A percentile compares a stretch with the other conserved stretches of the same genome.
These are phyloP conservation scores for Limonomyces culmigenus DNA, from an alignment of 1,284 basidiomycete species.

Conservation along the genomic window DNA sequence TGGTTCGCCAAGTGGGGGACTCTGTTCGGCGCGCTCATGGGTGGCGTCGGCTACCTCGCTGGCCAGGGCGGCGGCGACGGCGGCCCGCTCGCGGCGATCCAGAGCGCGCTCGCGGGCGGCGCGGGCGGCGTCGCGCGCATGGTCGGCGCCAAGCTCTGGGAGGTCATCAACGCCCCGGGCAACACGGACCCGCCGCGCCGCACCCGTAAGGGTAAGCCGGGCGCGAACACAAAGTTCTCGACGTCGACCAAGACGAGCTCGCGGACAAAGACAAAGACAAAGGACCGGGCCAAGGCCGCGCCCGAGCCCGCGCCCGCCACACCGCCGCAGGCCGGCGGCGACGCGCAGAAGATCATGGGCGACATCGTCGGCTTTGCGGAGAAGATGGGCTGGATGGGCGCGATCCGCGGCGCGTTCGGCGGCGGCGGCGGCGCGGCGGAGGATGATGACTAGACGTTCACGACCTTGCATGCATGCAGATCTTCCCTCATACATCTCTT, in stretches of 20 bases:
- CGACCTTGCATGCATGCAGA: no score
- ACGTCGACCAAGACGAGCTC: conserved; percentile 11
- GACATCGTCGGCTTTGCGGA: conserved; percentile 24
- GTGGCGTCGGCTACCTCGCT: conserved; percentile 33
- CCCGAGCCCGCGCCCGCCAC: no score
- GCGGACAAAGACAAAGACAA: no score
- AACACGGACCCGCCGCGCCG: no score
- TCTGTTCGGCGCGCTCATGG: conserved; percentile 33
- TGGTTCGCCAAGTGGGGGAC: conserved; percentile 64
- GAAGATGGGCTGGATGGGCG: conserved; percentile 24
- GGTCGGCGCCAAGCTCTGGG: conserved; percentile 24
- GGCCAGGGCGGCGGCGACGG: conserved; percentile 16
- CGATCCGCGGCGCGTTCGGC: conserved; percentile 17
- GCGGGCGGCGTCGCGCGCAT: conserved; percentile 15
- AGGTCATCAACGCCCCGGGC: conserved; percentile 24
- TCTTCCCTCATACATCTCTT: no score
- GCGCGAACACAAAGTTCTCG: conserved; percentile 12
- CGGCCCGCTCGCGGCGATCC: no score
- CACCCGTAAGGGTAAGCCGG: no score
- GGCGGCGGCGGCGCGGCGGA: conserved; percentile 8
- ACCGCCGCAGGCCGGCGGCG: conserved; percentile 13
- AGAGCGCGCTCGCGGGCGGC: no score
- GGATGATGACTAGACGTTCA: no score
- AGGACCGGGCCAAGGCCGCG: no score
- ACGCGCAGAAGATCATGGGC: conserved; percentile 25